Evolutionary conservation across 371 early-diverging fungal species (phyloP).

Genomic region (Batrachochytrium dendrobatidis): DNA sequence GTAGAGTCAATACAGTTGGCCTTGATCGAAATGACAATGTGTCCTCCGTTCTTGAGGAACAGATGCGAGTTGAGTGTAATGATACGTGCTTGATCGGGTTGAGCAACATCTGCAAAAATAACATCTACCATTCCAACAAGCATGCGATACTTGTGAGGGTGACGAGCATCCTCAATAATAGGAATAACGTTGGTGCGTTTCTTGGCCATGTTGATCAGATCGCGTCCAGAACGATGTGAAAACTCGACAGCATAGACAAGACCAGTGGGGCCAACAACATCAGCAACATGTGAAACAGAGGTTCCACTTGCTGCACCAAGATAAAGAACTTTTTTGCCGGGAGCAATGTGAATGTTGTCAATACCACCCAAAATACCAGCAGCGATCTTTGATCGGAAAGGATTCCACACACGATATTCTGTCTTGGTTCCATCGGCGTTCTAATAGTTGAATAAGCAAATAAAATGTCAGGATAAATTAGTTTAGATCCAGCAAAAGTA

Average conservation of each 20-base stretch:
- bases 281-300: slow-evolving; percentile 99
- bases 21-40: slow-evolving; percentile 99
- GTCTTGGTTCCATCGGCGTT: slow-evolving; percentile 90
- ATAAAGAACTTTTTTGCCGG: slow-evolving; percentile 98
- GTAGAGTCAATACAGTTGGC: slow-evolving; percentile 99
- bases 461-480: not conserved
- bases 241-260: slow-evolving; percentile 99
- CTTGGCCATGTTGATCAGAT: slow-evolving; percentile 99
- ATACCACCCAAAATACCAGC: slow-evolving; percentile 99
- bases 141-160: slow-evolving; percentile 99
- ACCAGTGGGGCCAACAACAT: slow-evolving; percentile 97
- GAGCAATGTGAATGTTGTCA: slow-evolving; percentile 94
- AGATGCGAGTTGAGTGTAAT: slow-evolving; percentile 98
- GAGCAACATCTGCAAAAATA: slow-evolving; percentile 99
- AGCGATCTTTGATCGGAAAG: slow-evolving; percentile 99
- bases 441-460: slow-evolving; percentile 23
- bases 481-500: not conserved
- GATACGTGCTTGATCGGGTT: slow-evolving; percentile 99
- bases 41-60: slow-evolving; percentile 97
- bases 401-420: slow-evolving; percentile 99
- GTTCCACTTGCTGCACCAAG: slow-evolving; percentile 99
- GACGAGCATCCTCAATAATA: slow-evolving; percentile 99
- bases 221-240: slow-evolving; percentile 99
- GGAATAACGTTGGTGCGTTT: slow-evolving; percentile 99
- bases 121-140: slow-evolving; percentile 99